Percentiles rank a stretch among this genome's conserved stretches.
Conservation (phyloP, 2,329 filamentous ascomycete genomes). For the Ceratocystis ficicola region DNA sequence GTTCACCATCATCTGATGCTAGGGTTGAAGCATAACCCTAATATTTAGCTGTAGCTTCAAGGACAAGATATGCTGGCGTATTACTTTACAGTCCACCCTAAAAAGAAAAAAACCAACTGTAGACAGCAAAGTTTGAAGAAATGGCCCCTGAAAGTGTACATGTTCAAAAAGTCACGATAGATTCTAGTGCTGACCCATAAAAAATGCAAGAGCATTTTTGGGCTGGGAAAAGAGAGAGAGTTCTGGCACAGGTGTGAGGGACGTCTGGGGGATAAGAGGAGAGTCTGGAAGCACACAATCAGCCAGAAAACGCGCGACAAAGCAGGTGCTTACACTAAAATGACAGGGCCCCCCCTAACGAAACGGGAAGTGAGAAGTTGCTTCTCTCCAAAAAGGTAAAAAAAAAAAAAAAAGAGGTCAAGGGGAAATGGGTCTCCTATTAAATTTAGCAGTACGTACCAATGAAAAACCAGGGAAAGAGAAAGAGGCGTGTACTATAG, state of each 20-base stretch:
- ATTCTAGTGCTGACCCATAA: not conserved
- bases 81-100: too few species aligned
- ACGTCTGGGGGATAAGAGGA: conserved; percentile 23
- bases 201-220: not conserved
- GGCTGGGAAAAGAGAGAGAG: conserved; percentile 20
- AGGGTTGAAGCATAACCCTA: not conserved
- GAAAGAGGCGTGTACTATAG: conserved; percentile 1
- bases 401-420: not conserved
- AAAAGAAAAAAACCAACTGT: too few species aligned
- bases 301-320: conserved; percentile 20
- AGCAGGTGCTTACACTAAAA: conserved; percentile 17
- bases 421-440: conserved; percentile 4
- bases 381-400: not conserved
- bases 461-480: conserved; percentile 6
- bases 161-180: not conserved
- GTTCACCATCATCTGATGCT: not conserved
- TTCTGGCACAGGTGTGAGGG: conserved; percentile 22
- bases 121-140: not conserved
- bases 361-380: conserved; percentile 8
- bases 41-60: too few species aligned
- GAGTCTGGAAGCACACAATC: conserved; percentile 17
- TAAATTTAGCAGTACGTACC: not conserved
- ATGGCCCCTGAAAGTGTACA: not conserved
- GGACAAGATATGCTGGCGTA: too few species aligned
- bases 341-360: not conserved